Evolutionary conservation across 1,284 basidiomycete species (phyloP).

Genomic region (Baeospora myosura): DNA sequence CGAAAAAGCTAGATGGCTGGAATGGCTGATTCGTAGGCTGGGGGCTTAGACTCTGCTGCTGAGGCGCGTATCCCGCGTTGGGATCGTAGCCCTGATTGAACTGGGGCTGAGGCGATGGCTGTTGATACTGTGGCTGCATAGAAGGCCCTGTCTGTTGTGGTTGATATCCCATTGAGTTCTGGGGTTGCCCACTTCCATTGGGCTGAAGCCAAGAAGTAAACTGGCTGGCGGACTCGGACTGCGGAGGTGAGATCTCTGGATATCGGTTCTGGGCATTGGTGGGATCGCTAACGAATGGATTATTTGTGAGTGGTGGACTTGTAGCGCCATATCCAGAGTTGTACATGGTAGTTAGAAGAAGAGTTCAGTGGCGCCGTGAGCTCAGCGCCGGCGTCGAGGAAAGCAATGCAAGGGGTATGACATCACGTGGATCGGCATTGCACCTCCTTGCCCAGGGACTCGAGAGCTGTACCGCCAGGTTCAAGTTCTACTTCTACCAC

Average conservation of each 20-base stretch:
- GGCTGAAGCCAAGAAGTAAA: slow-evolving; percentile 25
- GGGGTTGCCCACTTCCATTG: slow-evolving; percentile 19
- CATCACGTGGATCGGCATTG: background rate
- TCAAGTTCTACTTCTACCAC: too few species aligned
- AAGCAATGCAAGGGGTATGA: too few species aligned
- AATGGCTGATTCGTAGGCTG: slow-evolving; percentile 20
- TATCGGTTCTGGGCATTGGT: slow-evolving; percentile 40
- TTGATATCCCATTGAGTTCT: slow-evolving; percentile 24
- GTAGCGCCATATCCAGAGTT: too few species aligned
- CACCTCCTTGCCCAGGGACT: background rate
- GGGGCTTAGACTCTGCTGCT: slow-evolving; percentile 6
- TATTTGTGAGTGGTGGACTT: too few species aligned
- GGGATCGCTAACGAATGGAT: slow-evolving; percentile 47
- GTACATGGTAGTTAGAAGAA: too few species aligned
- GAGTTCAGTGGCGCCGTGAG: too few species aligned
- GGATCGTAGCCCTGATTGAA: slow-evolving; percentile 6
- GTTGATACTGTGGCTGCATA: slow-evolving; percentile 13
- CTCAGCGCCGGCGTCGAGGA: too few species aligned
- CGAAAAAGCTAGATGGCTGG: slow-evolving; percentile 31
- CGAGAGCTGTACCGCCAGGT: too few species aligned
- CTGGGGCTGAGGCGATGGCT: slow-evolving; percentile 9
- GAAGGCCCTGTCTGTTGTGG: slow-evolving; percentile 19
- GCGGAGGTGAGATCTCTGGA: slow-evolving; percentile 39
- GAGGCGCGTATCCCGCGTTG: background rate
- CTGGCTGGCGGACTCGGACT: slow-evolving; percentile 19